phyloP scores from a whole-genome alignment of 2,329 filamentous ascomycete genomes.

The Truncatella angustata region DNA sequence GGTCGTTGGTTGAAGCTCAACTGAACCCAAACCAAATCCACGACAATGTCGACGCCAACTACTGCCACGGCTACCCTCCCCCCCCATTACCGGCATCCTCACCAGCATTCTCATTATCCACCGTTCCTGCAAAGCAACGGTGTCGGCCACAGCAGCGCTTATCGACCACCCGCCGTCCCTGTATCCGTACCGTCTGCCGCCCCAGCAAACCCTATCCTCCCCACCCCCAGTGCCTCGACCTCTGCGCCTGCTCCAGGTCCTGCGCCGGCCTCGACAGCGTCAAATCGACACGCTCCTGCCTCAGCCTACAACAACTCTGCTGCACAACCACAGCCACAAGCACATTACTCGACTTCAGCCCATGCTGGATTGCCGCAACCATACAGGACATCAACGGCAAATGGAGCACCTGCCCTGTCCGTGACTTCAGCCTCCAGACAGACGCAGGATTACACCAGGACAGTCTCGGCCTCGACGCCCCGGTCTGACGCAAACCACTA shows the following conservation, averaged over 20 bases:
- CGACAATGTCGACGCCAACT: slow-evolving; percentile 76
- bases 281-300: slow-evolving; percentile 23
- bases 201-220: slow-evolving; percentile 34
- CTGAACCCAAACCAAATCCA: too few species aligned
- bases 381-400: slow-evolving; percentile 20
- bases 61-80: slow-evolving; percentile 72
- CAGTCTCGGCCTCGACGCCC: slow-evolving; percentile 25
- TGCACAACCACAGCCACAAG: slow-evolving; percentile 24
- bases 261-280: slow-evolving; percentile 3
- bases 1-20: background rate
- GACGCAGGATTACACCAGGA: slow-evolving; percentile 28
- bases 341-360: slow-evolving; percentile 21
- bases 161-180: slow-evolving; percentile 31
- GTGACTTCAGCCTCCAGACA: slow-evolving; percentile 28
- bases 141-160: slow-evolving; percentile 46
- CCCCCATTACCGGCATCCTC: slow-evolving; percentile 60
- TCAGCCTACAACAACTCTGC: slow-evolving; percentile 31
- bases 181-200: slow-evolving; percentile 26
- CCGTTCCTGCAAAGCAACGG: slow-evolving; percentile 23
- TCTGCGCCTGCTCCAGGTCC: too few species aligned
- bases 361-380: slow-evolving; percentile 19
- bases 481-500: slow-evolving; percentile 30
- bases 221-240: slow-evolving; percentile 35
- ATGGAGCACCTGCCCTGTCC: slow-evolving; percentile 33
- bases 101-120: slow-evolving; percentile 50